phyloP scores from a whole-genome alignment of 768 basidiomycete genomes.

The Sutorius australiensis region DNA sequence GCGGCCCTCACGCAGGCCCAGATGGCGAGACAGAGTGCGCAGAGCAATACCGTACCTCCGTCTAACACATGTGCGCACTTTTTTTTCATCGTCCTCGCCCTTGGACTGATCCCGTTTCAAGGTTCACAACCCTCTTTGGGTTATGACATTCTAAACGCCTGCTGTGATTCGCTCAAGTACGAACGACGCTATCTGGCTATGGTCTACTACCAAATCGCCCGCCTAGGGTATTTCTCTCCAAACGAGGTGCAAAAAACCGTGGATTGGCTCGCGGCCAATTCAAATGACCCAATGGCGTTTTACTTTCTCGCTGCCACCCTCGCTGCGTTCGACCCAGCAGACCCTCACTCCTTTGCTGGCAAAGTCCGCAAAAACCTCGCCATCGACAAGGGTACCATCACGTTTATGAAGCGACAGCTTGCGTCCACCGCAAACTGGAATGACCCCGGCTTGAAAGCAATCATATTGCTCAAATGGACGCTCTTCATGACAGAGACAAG shows the following conservation, averaged over 20 bases:
- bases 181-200: constrained; percentile 67
- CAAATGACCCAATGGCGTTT: constrained; percentile 65
- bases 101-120: constrained; percentile 17
- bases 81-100: not conserved
- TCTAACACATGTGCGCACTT: constrained; percentile 46
- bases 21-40: constrained; percentile 56
- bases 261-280: constrained; percentile 66
- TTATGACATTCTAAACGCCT: constrained; percentile 60
- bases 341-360: constrained; percentile 47
- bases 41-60: constrained; percentile 51
- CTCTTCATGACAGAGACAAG: constrained; percentile 77
- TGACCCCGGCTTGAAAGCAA: constrained; percentile 65
- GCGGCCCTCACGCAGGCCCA: constrained; percentile 51
- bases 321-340: constrained; percentile 61
- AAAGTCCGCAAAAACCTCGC: constrained; percentile 46
- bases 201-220: constrained; percentile 59
- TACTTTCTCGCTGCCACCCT: constrained; percentile 67
- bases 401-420: constrained; percentile 59
- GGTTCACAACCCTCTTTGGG: constrained; percentile 51
- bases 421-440: constrained; percentile 57
- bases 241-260: constrained; percentile 59
- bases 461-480: constrained; percentile 81
- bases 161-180: constrained; percentile 68
- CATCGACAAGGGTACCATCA: constrained; percentile 43
- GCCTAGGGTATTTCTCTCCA: constrained; percentile 56